Base-by-base conservation (phyloP, 2,329 filamentous ascomycete genomes). In the Rachicladosporium sp. region DNA sequence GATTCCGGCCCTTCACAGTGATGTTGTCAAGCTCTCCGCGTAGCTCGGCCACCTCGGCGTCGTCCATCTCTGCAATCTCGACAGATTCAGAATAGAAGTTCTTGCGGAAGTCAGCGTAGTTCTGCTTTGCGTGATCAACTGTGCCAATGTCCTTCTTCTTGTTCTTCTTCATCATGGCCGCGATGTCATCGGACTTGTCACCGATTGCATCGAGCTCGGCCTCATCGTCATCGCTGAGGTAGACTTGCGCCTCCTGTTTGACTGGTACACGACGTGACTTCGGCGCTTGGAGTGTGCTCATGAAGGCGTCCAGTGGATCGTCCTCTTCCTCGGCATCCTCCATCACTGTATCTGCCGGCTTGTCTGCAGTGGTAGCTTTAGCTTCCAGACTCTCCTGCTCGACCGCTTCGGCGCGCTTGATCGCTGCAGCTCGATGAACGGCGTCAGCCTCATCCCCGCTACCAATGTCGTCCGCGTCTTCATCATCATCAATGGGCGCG, bases 111-210 rank as follows among this genome's bases (percentile, higher is more conserved):
- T 82, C 75, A 50, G 88, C 76, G 51, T 96, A 80, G 40, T 88
- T 76, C 47, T 93, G 66, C 63, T 95, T 96, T 51, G 69, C 73
- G 61, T 96, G 93, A 61, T 98, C 80, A 40, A 93, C 73, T 0
- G 70, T 71, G 1, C 88, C 87, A n/a, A 96, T 79, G 44, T 96
- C 91, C 63, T 95, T 94, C 70, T 94, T 95, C 68, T 94, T 95
- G 54, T 71, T 72, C 68, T 80, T 71, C 71, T 81, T 54, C 64
- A 67, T 54, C 47, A 78, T 70, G n/a, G 74, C 71, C 33, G 78
- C 68, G 51, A 76, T 71, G 49, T 80, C 76, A 50, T 80, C 77
- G 2, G 73, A 73, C 49, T 79, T 73, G 30, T 73, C 70, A 29
- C 77, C 76, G 27, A 81, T 68, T 27, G 77, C 71, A 29, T 76